Base-by-base conservation (phyloP, 805 yeast genomes). In the Grigorovia transvaalensis region DNA sequence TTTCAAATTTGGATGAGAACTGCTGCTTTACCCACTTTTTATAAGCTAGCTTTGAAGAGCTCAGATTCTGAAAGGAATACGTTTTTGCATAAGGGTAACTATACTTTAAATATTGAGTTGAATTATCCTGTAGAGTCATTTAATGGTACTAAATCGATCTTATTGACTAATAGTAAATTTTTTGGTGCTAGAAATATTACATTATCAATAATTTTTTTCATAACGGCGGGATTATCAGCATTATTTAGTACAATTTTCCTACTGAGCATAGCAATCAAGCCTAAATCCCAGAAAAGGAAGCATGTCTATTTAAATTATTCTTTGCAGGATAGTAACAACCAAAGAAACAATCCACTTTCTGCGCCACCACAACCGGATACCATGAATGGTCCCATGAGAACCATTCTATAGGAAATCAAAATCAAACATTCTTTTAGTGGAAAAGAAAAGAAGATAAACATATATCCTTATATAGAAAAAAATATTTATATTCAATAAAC, bases 1-100 rank as follows among this genome's bases (percentile, higher is more conserved):
- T 76, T 86, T 54, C 90, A 85, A 61, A 84, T 85, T 57, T 86
- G 95, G 95, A 85, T 85, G 91, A 77, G 87, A 56, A 89, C 97
- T 1, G 96, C 98, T 0, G 97, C 95, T 0, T 73, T 93, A 56
- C 95, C 98, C 18, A 79, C 83, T 7, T 91, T 93, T 63, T 80
- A 84, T 74, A 91, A 93, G 65, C 70, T 88, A 44, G 89, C 88
- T 46, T 76, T 84, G 46, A 41, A 46, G 9, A 46, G 35, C 19
- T 38, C 17, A 38, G 9, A 12, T 18, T 38, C 42, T 15, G 80
- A 85, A 59, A 89, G 87, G 67, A 84, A 80, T 53, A 72, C 78
- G 1, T 61, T 76, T 1, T 66, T 91, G 54, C 54, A 64, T 1
- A 71, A 77, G 13, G 98, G 98, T 2, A 77, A 79, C 15, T 91